Evolutionary conservation across 176 grass and related monocot species (phyloP), one percentile per base, ranked within the genome.

Genomic region (Eleusine indica): DNA sequence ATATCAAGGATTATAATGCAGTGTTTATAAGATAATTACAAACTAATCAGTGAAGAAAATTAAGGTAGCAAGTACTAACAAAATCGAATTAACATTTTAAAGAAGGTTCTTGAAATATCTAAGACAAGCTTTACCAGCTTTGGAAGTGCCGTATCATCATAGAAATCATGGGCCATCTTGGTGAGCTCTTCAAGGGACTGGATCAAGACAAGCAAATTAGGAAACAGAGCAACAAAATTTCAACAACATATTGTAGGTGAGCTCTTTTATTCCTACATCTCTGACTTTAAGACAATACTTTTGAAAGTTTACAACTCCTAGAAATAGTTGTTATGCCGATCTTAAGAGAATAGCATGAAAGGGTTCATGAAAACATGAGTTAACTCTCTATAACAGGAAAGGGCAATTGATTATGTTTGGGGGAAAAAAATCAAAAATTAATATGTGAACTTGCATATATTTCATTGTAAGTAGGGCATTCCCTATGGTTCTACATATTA

Each of bases 131-230:
- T 82, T 96, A 99, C 97, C 91, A 99, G 91, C 75, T 94, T 99
- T 72, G 97, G 93, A 87, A 99, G 97, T 39, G 93, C 97, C 37
- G 91, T 87, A 53, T 99, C 93, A 92, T 94, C 89, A 86, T 94
- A 96, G 72, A 89, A 99, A 82, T 84, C 87, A 68, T 96, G 89
- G 58, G 91, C 93, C 97, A 99, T 96, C 85, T 89, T 76, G 70
- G 87, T 85, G 61, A 99, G 91, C 78, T 99, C 93, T 60, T 96
- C 93, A 63, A 90, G 84, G 71, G 97, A 91, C 93, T 96, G 79
- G 56, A 87, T 87, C 58, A 86, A 75, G 62, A 84, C 80, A 83
- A 82, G 10, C 43, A 78, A 78, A 67, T 90, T 46, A 90, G 42
- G 9, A 80, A 70, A 84, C 35, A 22, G 43, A 70, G 32, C 64